Base-by-base conservation (phyloP, 495 filamentous ascomycete genomes). In the Daldinia caldariorum region DNA sequence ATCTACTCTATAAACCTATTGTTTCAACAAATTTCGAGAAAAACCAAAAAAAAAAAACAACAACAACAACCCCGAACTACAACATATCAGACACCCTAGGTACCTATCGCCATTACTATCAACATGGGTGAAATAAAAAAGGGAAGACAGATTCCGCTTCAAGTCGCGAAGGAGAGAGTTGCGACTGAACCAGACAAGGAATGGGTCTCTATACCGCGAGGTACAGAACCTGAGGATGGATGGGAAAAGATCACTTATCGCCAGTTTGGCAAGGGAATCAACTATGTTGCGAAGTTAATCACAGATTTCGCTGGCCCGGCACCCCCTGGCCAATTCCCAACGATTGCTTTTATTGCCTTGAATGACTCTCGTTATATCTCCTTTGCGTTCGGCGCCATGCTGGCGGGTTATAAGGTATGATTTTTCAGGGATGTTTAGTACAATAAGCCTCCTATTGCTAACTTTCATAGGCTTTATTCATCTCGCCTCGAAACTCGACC, bases 91-190 rank as follows among this genome's bases (percentile, higher is more conserved):
- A 26, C 3, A 26, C 26, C 26, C 26, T 26, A n/a, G n/a, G n/a
- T n/a, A n/a, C 26, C 26, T 26, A 26, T 26, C 26, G 26, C 26
- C 26, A 26, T 26, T 26, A 26, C 3, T 59, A 3, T 53, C 63
- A 66, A 51, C 9, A 66, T 66, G 63, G n/a, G 20, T 49, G 29
- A 13, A 45, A 4, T n/a, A 6, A 45, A 59, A 29, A 57, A 39
- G 39, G 80, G 79, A 47, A 65, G 60, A 1, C 76, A 81, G 26
- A 72, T 82, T 10, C 47, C 82, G 0, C 70, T 78, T 39, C 61
- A 77, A 45, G 75, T 84, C 50, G 72, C 89, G 35, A 85, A 89
- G 61, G 79, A 84, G 18, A 76, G 75, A 18, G 83, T 84, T 7
- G 31, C 56, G 4, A 63, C 39, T 22, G 72, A 75, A 3, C 84